Conservation (phyloP, 1,284 basidiomycete genomes). For the Ustilago xerochloae region DNA sequence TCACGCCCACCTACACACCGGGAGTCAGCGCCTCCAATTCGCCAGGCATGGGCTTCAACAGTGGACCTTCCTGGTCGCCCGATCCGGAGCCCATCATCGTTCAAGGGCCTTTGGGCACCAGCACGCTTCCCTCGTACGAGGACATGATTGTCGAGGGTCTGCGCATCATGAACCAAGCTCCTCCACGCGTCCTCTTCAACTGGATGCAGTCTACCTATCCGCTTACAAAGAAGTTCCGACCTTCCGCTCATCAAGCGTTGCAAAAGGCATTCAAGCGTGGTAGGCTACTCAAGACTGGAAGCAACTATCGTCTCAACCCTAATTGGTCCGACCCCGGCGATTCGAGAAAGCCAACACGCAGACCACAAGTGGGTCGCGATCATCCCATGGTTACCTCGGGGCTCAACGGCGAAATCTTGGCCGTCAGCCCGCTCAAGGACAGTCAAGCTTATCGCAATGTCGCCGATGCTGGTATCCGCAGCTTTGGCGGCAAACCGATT, state of each 20-base stretch:
- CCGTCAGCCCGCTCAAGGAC: conserved; percentile 56
- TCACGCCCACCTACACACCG: conserved; percentile 22
- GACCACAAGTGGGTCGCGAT: conserved; percentile 56
- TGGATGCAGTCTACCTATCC: conserved; percentile 65
- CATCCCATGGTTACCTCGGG: conserved; percentile 61
- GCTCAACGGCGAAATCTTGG: conserved; percentile 56
- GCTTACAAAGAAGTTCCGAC: conserved; percentile 65
- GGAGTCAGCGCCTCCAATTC: neutral
- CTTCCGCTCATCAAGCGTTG: conserved; percentile 64
- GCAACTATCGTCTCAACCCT: conserved; percentile 63
- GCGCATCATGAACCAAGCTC: conserved; percentile 52
- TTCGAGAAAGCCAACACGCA: conserved; percentile 53
- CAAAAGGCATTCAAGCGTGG: conserved; percentile 66
- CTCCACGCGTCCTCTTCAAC: conserved; percentile 58
- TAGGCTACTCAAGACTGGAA: conserved; percentile 62
- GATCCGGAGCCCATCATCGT: conserved; percentile 44
- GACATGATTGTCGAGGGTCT: conserved; percentile 64
- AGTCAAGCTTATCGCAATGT: conserved; percentile 56
- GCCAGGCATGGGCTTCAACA: neutral
- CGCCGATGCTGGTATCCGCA: conserved; percentile 27
- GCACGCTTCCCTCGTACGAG: conserved; percentile 61
- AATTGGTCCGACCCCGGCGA: conserved; percentile 57
- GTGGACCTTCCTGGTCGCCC: conserved; percentile 32
- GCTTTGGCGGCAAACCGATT: conserved; percentile 24
- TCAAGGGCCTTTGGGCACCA: conserved; percentile 48